phyloP scores from a whole-genome alignment of 306 rosid genomes.

The Glycine tomentella region DNA sequence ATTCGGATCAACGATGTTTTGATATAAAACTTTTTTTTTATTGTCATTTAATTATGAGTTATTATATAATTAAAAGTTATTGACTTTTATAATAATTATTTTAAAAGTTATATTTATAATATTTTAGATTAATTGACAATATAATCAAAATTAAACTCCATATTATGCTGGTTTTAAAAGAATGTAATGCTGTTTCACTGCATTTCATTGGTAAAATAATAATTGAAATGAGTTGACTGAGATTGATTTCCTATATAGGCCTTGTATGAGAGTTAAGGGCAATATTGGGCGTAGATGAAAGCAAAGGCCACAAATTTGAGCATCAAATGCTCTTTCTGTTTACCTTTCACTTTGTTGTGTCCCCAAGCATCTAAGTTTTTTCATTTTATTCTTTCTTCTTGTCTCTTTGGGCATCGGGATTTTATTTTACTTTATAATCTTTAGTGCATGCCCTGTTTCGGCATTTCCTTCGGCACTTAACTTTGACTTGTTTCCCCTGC shows the following conservation, averaged over 20 bases:
- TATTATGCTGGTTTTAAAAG: neutral
- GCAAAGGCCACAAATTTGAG: conserved; percentile 55
- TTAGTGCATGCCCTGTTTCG: conserved; percentile 1
- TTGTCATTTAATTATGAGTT: no score
- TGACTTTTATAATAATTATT: no score
- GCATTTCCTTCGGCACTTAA: neutral
- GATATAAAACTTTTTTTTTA: no score
- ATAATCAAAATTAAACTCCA: no score
- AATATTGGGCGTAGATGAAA: conserved; percentile 49
- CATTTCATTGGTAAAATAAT: conserved; percentile 1
- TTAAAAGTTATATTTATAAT: no score
- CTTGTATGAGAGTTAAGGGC: conserved; percentile 9
- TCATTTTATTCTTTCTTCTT: conserved; percentile 16
- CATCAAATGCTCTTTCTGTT: conserved; percentile 54
- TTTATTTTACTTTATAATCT: neutral
- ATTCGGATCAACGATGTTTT: no score
- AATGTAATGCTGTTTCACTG: neutral
- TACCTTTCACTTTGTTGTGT: conserved; percentile 47
- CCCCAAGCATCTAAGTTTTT: conserved; percentile 38
- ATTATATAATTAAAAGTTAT: no score
- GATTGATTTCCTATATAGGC: conserved; percentile 47
- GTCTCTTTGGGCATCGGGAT: neutral
- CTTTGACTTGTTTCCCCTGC: neutral
- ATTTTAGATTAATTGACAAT: no score
- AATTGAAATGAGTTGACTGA: conserved; percentile 35